Evolutionary conservation across 306 rosid species (phyloP).

Genomic region (Quercus cerris): DNA sequence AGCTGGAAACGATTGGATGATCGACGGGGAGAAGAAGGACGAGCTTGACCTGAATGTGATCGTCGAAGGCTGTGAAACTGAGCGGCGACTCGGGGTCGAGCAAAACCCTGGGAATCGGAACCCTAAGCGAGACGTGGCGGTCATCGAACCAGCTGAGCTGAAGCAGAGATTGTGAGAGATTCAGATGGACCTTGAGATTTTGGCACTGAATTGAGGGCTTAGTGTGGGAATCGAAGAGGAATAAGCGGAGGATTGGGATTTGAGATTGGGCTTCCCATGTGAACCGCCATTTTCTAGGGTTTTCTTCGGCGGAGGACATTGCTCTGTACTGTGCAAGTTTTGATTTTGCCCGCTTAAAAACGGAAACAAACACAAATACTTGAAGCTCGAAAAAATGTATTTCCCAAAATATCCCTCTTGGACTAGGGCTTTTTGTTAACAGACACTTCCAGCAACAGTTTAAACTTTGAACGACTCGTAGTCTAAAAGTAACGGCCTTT

Average conservation of each 20-base stretch:
- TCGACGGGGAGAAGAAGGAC: conserved; percentile 76
- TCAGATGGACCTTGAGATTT: conserved; percentile 45
- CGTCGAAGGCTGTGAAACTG: conserved; percentile 46
- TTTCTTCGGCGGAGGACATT: neutral
- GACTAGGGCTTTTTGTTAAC: no score
- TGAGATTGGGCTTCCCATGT: conserved; percentile 91
- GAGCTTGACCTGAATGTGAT: conserved; percentile 80
- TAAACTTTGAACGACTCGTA: no score
- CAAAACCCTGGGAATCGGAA: conserved; percentile 71
- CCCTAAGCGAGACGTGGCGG: conserved; percentile 43
- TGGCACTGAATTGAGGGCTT: conserved; percentile 52
- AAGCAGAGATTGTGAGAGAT: conserved; percentile 43
- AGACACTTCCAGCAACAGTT: no score
- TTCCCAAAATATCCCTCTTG: no score
- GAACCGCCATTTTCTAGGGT: conserved; percentile 54
- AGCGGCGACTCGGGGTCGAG: conserved; percentile 59
- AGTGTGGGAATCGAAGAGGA: conserved; percentile 47
- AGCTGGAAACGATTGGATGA: conserved; percentile 54
- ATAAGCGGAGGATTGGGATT: conserved; percentile 66
- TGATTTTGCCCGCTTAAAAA: neutral
- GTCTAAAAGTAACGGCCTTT: no score
- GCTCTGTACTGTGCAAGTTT: neutral
- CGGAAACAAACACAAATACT: neutral
- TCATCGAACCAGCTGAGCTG: conserved; percentile 38
- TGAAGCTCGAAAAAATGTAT: no score